Evolutionary conservation across 2,329 filamentous ascomycete species (phyloP).

Genomic region (Hypoxylon sp.): DNA sequence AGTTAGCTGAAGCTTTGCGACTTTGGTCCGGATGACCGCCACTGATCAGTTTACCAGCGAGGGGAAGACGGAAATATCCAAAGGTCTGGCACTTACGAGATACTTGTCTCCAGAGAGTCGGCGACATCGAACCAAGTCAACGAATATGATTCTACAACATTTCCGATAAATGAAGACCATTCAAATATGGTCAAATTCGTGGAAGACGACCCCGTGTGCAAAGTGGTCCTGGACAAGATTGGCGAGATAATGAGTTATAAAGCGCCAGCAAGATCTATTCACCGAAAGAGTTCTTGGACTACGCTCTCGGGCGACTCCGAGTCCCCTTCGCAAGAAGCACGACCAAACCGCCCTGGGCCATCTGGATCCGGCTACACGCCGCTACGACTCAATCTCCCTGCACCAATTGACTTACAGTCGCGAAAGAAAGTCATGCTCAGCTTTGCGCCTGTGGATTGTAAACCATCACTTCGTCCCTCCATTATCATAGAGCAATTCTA

Average conservation of each 20-base stretch:
- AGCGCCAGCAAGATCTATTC: background rate
- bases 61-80: background rate
- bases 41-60: background rate
- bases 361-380: background rate
- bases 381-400: background rate
- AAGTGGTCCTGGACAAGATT: background rate
- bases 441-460: background rate
- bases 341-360: background rate
- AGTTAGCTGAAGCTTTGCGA: background rate
- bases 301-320: background rate
- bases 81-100: conserved; percentile 2
- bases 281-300: background rate
- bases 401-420: background rate
- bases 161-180: conserved; percentile 6
- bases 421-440: background rate
- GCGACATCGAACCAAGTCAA: background rate
- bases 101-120: background rate
- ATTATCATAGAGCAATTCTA: background rate
- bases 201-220: background rate
- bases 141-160: background rate
- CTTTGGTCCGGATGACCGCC: background rate
- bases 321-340: background rate
- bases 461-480: background rate
- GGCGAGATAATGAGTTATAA: background rate
- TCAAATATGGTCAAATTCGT: conserved; percentile 18